phyloP scores from a whole-genome alignment of 345 rosid genomes.

The Pseudoturritis turrita region DNA sequence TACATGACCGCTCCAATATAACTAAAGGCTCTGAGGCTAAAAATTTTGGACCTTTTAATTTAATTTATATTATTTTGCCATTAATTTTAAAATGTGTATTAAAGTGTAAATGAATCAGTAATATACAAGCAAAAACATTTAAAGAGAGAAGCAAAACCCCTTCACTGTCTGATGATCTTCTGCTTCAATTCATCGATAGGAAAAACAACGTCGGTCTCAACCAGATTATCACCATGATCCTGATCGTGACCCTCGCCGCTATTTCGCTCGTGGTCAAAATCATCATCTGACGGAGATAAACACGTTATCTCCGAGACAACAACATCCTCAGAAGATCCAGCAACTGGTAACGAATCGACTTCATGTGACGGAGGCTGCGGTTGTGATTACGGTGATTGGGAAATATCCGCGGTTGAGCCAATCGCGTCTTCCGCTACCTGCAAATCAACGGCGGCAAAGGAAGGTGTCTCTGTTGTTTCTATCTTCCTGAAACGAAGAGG shows the following conservation, averaged over 20 bases:
- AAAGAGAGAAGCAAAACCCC: background rate
- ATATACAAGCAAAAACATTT: background rate
- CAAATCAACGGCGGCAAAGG: constrained; percentile 16
- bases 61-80: too few species aligned
- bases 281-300: constrained; percentile 49
- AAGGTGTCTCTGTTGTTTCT: constrained; percentile 31
- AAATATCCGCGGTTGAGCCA: background rate
- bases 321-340: constrained; percentile 39
- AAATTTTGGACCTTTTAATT: too few species aligned
- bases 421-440: background rate
- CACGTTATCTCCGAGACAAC: constrained; percentile 19
- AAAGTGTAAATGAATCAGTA: too few species aligned
- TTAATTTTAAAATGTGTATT: too few species aligned
- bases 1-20: too few species aligned
- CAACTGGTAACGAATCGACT: constrained; percentile 24
- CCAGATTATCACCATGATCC: constrained; percentile 21
- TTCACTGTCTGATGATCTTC: constrained; percentile 64
- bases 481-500: constrained; percentile 31
- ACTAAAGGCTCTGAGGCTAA: too few species aligned
- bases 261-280: constrained; percentile 21
- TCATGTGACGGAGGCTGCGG: constrained; percentile 17
- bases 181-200: constrained; percentile 48
- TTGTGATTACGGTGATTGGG: constrained; percentile 4
- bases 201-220: constrained; percentile 25
- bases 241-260: constrained; percentile 33